Evolutionary conservation across 345 rosid species (phyloP).

Genomic region (Leavenworthia alabamica): DNA sequence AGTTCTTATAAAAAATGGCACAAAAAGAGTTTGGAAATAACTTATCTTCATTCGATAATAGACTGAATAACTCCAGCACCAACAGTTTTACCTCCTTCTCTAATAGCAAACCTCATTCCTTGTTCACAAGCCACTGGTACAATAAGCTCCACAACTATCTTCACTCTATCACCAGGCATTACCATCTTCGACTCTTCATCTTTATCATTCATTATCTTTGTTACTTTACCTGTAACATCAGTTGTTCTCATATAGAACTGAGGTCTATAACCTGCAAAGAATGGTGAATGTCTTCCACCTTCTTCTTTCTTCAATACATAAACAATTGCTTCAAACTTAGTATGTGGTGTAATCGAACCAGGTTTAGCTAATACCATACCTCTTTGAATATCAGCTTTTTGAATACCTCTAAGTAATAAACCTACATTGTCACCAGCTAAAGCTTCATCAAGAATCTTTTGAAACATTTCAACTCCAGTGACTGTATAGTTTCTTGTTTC

Average conservation of each 20-base stretch:
- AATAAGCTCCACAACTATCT: constrained; percentile 84
- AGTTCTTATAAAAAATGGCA: too few relatives aligned
- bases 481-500: constrained; percentile 71
- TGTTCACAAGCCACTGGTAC: constrained; percentile 90
- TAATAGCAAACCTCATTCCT: constrained; percentile 95
- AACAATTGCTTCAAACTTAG: constrained; percentile 64
- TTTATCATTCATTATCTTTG: constrained; percentile 73
- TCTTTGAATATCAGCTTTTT: constrained; percentile 79
- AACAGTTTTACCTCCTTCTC: constrained; percentile 95
- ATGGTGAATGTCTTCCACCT: constrained; percentile 92
- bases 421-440: constrained; percentile 94
- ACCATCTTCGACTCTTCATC: constrained; percentile 98
- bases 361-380: constrained; percentile 97
- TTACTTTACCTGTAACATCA: constrained; percentile 82
- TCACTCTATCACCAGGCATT: constrained; percentile 94
- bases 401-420: constrained; percentile 79
- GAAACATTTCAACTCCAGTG: constrained; percentile 87
- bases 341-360: constrained; percentile 69
- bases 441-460: constrained; percentile 79
- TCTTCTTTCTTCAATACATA: constrained; percentile 98
- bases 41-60: constrained; percentile 64
- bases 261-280: constrained; percentile 81
- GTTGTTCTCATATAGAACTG: constrained; percentile 97
- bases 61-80: constrained; percentile 94
- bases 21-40: too few relatives aligned